Conservation (phyloP, 2,329 filamentous ascomycete genomes). For the Lasiodiplodia gonubiensis region DNA sequence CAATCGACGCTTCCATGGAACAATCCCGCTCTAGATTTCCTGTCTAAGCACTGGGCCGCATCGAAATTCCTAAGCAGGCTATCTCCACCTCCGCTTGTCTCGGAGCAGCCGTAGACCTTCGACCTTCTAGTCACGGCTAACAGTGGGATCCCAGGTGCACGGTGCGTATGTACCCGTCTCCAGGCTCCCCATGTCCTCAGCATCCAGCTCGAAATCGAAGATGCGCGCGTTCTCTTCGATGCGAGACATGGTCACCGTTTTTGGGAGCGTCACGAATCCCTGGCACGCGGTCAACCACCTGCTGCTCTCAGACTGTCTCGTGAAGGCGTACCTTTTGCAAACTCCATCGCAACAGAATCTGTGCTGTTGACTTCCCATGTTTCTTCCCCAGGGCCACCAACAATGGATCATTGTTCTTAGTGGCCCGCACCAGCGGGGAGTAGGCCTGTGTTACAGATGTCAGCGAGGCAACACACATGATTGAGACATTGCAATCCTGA, state of each 20-base stretch:
- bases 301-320: neutral
- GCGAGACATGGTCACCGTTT: slow-evolving; percentile 64
- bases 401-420: slow-evolving; percentile 59
- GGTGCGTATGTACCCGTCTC: slow-evolving; percentile 62
- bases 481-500: slow-evolving; percentile 22
- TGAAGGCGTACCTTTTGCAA: slow-evolving; percentile 57
- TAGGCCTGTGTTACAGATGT: slow-evolving; percentile 45
- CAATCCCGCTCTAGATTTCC: neutral
- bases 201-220: slow-evolving; percentile 65
- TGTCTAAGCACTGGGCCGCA: neutral
- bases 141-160: slow-evolving; percentile 65
- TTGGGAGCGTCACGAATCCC: slow-evolving; percentile 67
- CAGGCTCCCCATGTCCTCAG: slow-evolving; percentile 64
- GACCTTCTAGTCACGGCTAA: slow-evolving; percentile 40
- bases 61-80: neutral
- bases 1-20: neutral
- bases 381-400: slow-evolving; percentile 60
- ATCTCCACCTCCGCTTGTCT: neutral
- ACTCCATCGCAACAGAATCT: slow-evolving; percentile 64
- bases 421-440: slow-evolving; percentile 51
- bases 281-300: slow-evolving; percentile 34
- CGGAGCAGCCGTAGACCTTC: neutral
- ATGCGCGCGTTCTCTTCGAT: slow-evolving; percentile 66
- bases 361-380: slow-evolving; percentile 62
- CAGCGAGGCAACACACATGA: neutral